Evolutionary conservation across 2,329 filamentous ascomycete genomes (phyloP), one percentile per base, ranked within the genome.

Genomic region (Aspergillus amoenus): DNA sequence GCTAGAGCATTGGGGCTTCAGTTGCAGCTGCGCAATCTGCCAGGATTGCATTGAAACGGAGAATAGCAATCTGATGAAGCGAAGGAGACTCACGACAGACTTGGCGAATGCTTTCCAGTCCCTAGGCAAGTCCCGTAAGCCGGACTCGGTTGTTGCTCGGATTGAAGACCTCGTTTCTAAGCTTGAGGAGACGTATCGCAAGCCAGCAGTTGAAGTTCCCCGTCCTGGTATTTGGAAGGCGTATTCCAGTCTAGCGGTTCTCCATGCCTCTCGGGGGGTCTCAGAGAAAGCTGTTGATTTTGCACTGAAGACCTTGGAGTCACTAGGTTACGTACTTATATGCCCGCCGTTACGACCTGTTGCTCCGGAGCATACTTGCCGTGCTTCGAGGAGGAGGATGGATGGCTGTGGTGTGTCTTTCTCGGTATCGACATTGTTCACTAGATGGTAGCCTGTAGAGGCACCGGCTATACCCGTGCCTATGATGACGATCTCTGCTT

Each of bases 401-500:
- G 70, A 72, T 1, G 65, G 67, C 4, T 21, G 2, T 4, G 21
- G 3, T 21, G 21, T 21, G 3, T 21, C 21, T 3, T 21, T 21
- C 3, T 21, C 3, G 21, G 21, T 21, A 21, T 21, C 21, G 21
- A 8, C 51, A 1, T 63, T 15, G 1, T 34, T 34, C 4, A 34
- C 42, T 1, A 50, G 48, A 15, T 50, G 37, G 37, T 50, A 50
- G 3, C 22, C 48, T 6, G 22, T 41, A 8, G 37, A 41, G 3
- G 32, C 37, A 3, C 48, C 48, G 3, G 22, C 22, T 7, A 41
- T 41, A 9, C 48, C 37, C 9, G 48, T 42, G 37, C 80, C 80
- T 6, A 82, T 72, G 40, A 82, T 75, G 15, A 76, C 71, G 50
- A 82, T 74, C 41, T 82, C 79, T 24, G 69, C 71, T 24, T 74